These are phyloP conservation scores for Rhodofomes roseus DNA, from an alignment of 1,284 basidiomycete genomes.

Conservation along the genomic window DNA sequence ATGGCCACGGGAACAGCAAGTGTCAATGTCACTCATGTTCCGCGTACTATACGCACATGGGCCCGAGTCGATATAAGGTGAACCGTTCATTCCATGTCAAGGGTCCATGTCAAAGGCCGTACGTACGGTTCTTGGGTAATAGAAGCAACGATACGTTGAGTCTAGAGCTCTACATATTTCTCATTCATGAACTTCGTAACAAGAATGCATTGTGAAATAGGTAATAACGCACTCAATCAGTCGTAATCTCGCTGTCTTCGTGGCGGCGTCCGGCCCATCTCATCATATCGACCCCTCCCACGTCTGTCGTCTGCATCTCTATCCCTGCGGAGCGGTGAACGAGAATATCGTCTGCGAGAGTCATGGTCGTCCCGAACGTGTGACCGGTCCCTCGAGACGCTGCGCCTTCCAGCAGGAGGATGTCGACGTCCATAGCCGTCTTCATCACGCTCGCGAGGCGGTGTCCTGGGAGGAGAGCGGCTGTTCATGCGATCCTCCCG, in stretches of 20 bases:
- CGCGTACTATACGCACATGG: neutral
- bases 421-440: slow-evolving; percentile 10
- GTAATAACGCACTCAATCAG: slow-evolving; percentile 8
- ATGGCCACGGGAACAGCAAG: neutral
- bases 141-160: neutral
- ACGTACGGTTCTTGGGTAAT: neutral
- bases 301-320: slow-evolving; percentile 14
- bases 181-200: neutral
- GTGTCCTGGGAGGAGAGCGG: slow-evolving; percentile 17
- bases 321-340: slow-evolving; percentile 5
- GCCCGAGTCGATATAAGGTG: neutral
- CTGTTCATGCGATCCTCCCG: slow-evolving; percentile 14
- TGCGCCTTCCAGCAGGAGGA: slow-evolving; percentile 15
- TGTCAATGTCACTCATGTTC: neutral
- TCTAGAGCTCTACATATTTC: neutral
- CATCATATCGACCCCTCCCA: slow-evolving; percentile 8
- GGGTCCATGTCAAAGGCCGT: neutral
- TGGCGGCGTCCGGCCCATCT: slow-evolving; percentile 9
- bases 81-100: neutral
- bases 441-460: slow-evolving; percentile 10
- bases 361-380: slow-evolving; percentile 8
- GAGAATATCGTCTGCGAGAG: slow-evolving; percentile 10
- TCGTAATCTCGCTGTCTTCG: slow-evolving; percentile 17
- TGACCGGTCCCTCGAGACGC: slow-evolving; percentile 17
- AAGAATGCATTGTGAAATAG: neutral